Percentiles rank a stretch among this genome's conserved stretches.
phyloP scores from a whole-genome alignment of 257 asterid genomes.

The Catharanthus roseus region DNA sequence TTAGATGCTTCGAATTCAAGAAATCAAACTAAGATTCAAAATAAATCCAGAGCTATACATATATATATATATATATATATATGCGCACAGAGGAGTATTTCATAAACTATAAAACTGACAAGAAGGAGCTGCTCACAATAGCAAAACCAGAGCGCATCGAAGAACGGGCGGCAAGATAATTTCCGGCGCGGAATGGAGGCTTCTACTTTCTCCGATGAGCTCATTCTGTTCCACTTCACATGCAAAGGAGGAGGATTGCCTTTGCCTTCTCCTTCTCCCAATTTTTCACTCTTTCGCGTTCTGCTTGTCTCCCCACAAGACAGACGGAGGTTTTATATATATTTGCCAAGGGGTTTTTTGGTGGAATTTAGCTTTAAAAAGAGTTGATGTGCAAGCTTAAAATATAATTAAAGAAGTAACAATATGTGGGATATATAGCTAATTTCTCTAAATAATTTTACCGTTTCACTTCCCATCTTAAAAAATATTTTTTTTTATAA shows the following conservation, averaged over 20 bases:
- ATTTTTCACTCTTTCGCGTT: background rate
- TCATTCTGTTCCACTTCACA: slow-evolving; percentile 24
- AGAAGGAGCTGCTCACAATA: slow-evolving; percentile 46
- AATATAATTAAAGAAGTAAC: no score
- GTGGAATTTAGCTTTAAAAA: no score
- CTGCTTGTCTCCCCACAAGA: background rate
- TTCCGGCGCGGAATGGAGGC: slow-evolving; percentile 25
- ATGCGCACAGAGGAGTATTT: background rate
- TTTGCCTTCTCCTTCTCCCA: no score
- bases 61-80: no score
- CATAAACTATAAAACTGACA: background rate
- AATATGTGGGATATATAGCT: no score
- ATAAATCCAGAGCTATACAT: background rate
- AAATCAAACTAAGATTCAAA: background rate
- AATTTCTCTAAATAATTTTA: no score
- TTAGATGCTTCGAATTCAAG: background rate
- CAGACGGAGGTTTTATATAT: no score
- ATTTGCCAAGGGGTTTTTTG: no score
- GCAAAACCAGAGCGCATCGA: slow-evolving; percentile 89
- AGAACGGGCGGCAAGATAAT: slow-evolving; percentile 54
- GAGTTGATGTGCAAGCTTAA: no score
- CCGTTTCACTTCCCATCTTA: no score
- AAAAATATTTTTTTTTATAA: no score
- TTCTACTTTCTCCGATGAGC: slow-evolving; percentile 31
- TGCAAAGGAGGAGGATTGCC: background rate